phyloP scores from a whole-genome alignment of 2,329 filamentous ascomycete genomes.

The Aspergillus texensis region DNA sequence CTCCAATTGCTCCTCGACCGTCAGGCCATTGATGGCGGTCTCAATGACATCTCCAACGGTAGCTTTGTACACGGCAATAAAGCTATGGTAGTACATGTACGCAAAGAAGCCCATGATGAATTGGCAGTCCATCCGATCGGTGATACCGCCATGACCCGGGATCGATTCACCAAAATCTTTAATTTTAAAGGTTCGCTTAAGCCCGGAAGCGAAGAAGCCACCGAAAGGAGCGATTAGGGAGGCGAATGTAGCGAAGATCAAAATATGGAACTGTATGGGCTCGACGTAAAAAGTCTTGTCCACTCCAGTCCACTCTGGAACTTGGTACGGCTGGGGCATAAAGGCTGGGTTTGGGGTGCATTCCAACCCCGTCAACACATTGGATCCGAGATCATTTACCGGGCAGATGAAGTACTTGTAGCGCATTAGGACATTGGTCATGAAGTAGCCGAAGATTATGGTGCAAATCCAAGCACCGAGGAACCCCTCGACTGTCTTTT shows the following conservation, averaged over 20 bases:
- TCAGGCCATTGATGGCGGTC: conserved; percentile 85
- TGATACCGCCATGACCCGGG: conserved; percentile 95
- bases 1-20: conserved; percentile 85
- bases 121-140: conserved; percentile 98
- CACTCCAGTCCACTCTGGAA: conserved; percentile 72
- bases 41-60: conserved; percentile 87
- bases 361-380: conserved; percentile 84
- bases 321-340: conserved; percentile 71
- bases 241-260: conserved; percentile 88
- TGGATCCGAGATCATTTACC: conserved; percentile 92
- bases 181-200: conserved; percentile 99
- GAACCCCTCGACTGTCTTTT: conserved; percentile 99
- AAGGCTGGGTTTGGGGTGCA: conserved; percentile 94
- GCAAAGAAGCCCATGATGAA: conserved; percentile 99
- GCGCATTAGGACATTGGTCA: conserved; percentile 82
- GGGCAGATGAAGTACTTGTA: conserved; percentile 99
- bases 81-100: conserved; percentile 98
- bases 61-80: conserved; percentile 86
- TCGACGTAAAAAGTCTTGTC: conserved; percentile 74
- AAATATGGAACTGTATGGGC: conserved; percentile 91
- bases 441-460: conserved; percentile 76
- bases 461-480: conserved; percentile 96
- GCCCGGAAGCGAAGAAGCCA: conserved; percentile 94
- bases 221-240: conserved; percentile 97
- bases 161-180: conserved; percentile 99